phyloP scores from a whole-genome alignment of 768 basidiomycete genomes.

The Tephrocybe sp. region DNA sequence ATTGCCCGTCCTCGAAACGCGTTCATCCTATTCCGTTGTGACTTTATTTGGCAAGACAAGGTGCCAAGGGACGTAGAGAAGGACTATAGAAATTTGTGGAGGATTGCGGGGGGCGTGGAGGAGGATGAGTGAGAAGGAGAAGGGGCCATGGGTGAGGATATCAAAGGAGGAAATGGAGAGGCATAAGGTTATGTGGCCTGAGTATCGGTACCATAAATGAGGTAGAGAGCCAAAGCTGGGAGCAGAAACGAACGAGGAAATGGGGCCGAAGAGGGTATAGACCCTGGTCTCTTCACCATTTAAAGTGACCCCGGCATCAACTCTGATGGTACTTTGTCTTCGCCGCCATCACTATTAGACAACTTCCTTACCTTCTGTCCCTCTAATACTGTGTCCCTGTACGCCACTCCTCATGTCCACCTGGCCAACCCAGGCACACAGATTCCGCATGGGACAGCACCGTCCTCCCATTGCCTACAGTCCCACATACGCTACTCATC shows the following conservation, averaged over 20 bases:
- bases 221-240: not conserved
- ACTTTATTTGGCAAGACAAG: constrained; percentile 63
- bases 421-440: constrained; percentile 9
- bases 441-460: not conserved
- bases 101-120: constrained; percentile 68
- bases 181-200: constrained; percentile 39
- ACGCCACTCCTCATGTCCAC: constrained; percentile 15
- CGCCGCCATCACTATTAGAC: too few species aligned
- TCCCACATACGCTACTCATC: constrained; percentile 10
- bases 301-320: too few species aligned
- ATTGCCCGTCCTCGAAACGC: constrained; percentile 74
- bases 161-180: constrained; percentile 45
- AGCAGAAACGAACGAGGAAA: not conserved
- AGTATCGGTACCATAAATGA: constrained; percentile 34
- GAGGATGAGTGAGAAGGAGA: constrained; percentile 43
- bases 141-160: constrained; percentile 48
- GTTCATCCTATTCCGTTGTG: constrained; percentile 77
- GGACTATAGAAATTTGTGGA: constrained; percentile 67
- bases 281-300: too few species aligned
- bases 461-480: not conserved
- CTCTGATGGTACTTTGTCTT: too few species aligned
- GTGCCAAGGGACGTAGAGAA: constrained; percentile 52
- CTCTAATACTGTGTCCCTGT: not conserved
- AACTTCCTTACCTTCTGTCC: too few species aligned
- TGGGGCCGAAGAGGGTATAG: too few species aligned